phyloP scores from a whole-genome alignment of 2,329 filamentous ascomycete genomes.

The Penicillium sp. region DNA sequence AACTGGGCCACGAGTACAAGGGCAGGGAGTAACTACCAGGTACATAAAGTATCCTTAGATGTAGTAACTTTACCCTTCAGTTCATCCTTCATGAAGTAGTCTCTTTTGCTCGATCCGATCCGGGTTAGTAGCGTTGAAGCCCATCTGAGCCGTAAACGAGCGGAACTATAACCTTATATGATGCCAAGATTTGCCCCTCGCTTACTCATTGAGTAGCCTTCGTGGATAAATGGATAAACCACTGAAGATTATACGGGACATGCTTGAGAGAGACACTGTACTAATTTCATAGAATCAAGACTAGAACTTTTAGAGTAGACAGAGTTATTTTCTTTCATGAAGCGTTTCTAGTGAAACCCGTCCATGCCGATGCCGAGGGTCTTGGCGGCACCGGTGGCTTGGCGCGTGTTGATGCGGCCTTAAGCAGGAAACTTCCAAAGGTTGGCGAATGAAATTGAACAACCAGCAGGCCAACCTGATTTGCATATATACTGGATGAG shows the following conservation, averaged over 20 bases:
- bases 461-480: background rate
- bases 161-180: background rate
- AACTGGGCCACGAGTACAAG: no score
- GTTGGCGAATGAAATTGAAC: background rate
- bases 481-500: background rate
- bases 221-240: background rate
- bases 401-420: no score
- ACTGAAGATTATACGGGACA: no score
- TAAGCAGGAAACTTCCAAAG: no score
- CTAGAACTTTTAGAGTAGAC: background rate
- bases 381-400: background rate
- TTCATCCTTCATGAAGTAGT: no score
- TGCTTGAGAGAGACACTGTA: background rate
- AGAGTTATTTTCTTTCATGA: background rate
- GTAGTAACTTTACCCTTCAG: no score
- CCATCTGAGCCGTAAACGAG: background rate
- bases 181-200: background rate
- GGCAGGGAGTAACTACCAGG: no score
- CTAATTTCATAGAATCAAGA: background rate
- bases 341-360: background rate
- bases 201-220: background rate
- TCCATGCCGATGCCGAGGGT: background rate
- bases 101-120: no score
- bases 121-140: background rate
- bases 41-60: no score